Evolutionary conservation across 2,329 filamentous ascomycete species (phyloP), one percentile per base, ranked within the genome.

Genomic region (Pyrenophora seminiperda): DNA sequence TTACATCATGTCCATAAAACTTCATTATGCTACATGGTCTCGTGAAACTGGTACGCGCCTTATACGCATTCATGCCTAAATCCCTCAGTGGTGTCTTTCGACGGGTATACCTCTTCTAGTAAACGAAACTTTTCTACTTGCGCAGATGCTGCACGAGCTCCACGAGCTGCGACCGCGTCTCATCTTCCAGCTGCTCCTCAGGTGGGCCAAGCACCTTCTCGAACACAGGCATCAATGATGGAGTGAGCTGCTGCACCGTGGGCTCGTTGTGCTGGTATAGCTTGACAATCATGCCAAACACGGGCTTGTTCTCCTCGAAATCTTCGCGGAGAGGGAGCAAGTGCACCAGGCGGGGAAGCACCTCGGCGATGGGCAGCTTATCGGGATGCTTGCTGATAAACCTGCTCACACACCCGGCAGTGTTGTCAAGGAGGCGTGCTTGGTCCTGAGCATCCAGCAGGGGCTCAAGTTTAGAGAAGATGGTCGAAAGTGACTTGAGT

Each of bases 231-330:
- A 91, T 76, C 49, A 94, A 79, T 68, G 84, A 81, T 30, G 84
- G 81, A 4, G 89, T 91, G 38, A 91, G 80, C 63, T 83, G 79
- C 73, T 86, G 83, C 38, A 92, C 81, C 2, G 85, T 88, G 10
- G 81, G 77, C 74, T 93, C 87, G 58, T 84, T 82, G 55, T 82
- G 78, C 62, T 88, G 83, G 73, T 91, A 97, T 58, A 97, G 83
- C 74, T 89, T 86, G 74, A 90, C 87, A 66, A 99, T 87, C 84
- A 92, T 95, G 73, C 88, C 83, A 77, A 88, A 99, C 53, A 97
- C 86, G 7, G 94, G 91, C 66, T 90, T 90, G 76, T 99, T 97
- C 83, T 97, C 94, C 75, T 97, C 91, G 65, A 84, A 97, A 73
- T 97, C 94, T 71, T 96, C 92, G 74, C 89, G 90, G 56, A 97